Evolutionary conservation across 306 rosid genomes (phyloP), one percentile per base, ranked within the genome.

Genomic region (Coriaria nepalensis): DNA sequence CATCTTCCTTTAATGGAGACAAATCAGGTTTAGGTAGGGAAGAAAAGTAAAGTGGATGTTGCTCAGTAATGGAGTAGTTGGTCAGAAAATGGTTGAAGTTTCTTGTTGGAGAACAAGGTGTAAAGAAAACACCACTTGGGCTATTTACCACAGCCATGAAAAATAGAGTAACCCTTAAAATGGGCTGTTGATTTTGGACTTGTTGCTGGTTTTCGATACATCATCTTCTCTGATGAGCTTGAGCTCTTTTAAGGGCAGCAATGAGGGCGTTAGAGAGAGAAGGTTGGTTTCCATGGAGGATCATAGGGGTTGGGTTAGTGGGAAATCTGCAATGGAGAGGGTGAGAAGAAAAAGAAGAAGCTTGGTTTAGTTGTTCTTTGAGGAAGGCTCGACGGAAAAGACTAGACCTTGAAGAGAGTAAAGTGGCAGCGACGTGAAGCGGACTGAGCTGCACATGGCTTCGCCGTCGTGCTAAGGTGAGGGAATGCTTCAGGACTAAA

Each of bases 391-490:
- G 60, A 59, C 85, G 55, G 37, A 86, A 63, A 42, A 78, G 68
- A 50, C 78, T 75, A 15, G 82, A 59, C 43, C 87, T 62, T 38
- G 87, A 67, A 63, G 70, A 63, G 44, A 86, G 85, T 33, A 82
- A 62, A 63, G 93, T 79, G 50, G 87, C 81, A 15, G 93, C 93
- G 59, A 82, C 93, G 55, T 86, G 96, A 10, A 86, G 83, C 48
- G 96, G 93, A 60, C 93, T 86, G 79, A 86, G 67, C 76, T 86
- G 96, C 56, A 88, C 96, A 74, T 86, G 96, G 86, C 93, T 88
- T 35, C 96, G 55, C 70, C 96, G 58, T 47, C 88, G 55, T 12
- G 96, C 93, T 54, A 86, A 64, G 67, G 68, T 66, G 45, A 86
- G 93, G 61, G 96, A 82, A 46, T 79, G 96, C 81, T 82, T 86